Conservation (phyloP, 1,284 basidiomycete genomes). For the Sanghuangporus baumii region DNA sequence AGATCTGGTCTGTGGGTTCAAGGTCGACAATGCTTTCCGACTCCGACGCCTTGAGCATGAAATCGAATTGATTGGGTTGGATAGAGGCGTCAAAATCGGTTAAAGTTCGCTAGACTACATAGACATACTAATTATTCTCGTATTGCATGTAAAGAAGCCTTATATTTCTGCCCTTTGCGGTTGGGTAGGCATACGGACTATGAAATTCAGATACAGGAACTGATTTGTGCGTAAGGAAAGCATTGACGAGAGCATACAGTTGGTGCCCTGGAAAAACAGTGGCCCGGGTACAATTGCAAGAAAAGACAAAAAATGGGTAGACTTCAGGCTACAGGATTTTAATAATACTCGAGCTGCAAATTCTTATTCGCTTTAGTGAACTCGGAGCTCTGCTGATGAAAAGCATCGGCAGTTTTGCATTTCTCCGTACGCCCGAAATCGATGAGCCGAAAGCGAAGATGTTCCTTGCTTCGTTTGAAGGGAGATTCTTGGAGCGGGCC, state of each 20-base stretch:
- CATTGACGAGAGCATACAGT: neutral
- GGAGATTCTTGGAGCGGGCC: conserved; percentile 32
- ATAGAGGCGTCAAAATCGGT: neutral
- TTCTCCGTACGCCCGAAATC: conserved; percentile 29
- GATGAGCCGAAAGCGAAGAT: conserved; percentile 33
- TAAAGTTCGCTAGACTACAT: too few relatives aligned
- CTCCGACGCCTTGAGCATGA: neutral
- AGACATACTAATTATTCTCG: too few relatives aligned
- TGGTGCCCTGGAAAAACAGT: neutral
- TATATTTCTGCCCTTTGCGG: too few relatives aligned
- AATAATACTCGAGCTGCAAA: conserved; percentile 7
- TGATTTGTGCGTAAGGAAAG: neutral
- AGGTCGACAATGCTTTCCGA: conserved; percentile 33
- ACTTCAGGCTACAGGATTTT: conserved; percentile 2
- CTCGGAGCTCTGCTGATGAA: neutral
- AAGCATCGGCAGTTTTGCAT: neutral
- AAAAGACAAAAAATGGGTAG: neutral
- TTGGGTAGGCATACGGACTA: too few relatives aligned
- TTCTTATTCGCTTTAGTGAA: conserved; percentile 1
- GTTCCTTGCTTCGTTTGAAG: conserved; percentile 21
- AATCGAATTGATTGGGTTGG: neutral
- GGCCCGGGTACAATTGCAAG: neutral
- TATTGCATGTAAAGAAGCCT: neutral
- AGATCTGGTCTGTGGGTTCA: conserved; percentile 69
- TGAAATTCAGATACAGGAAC: too few relatives aligned